phyloP scores from a whole-genome alignment of 2,329 filamentous ascomycete species.

The Didymellaceae sp. region DNA sequence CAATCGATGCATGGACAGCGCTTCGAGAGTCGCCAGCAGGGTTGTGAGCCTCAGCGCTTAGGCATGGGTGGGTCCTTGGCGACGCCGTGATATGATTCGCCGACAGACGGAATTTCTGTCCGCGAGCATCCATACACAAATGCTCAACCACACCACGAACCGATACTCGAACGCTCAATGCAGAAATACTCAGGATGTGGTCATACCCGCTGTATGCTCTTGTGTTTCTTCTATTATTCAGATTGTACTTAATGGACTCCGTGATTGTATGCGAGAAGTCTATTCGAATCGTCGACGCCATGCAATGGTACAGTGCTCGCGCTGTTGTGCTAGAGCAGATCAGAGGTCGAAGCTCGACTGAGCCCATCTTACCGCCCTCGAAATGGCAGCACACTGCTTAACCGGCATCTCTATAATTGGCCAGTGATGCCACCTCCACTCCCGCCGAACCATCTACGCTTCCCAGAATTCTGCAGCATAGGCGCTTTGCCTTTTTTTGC shows the following conservation, averaged over 20 bases:
- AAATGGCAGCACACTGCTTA: background rate
- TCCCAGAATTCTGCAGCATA: constrained; percentile 28
- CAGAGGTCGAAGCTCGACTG: too few species aligned
- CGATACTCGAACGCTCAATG: too few species aligned
- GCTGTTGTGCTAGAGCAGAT: background rate
- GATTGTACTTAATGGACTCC: too few species aligned
- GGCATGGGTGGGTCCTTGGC: constrained; percentile 1
- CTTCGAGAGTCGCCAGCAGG: constrained; percentile 12
- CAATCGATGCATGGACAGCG: constrained; percentile 14
- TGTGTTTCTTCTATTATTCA: too few species aligned
- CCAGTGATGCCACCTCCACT: constrained; percentile 46
- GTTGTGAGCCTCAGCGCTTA: constrained; percentile 13
- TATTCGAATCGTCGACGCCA: constrained; percentile 6
- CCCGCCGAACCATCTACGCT: constrained; percentile 46
- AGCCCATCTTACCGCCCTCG: constrained; percentile 4
- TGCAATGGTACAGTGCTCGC: background rate
- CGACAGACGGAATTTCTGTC: background rate
- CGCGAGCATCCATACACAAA: too few species aligned
- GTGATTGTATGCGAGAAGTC: background rate
- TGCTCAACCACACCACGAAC: background rate
- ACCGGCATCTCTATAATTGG: constrained; percentile 37
- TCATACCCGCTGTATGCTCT: too few species aligned
- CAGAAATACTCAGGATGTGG: too few species aligned
- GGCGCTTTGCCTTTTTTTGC: constrained; percentile 54
- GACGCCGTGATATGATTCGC: constrained; percentile 6